These are phyloP conservation scores for Micractinium conductrix DNA, from an alignment of 139 green algal genomes.

Conservation along the genomic window DNA sequence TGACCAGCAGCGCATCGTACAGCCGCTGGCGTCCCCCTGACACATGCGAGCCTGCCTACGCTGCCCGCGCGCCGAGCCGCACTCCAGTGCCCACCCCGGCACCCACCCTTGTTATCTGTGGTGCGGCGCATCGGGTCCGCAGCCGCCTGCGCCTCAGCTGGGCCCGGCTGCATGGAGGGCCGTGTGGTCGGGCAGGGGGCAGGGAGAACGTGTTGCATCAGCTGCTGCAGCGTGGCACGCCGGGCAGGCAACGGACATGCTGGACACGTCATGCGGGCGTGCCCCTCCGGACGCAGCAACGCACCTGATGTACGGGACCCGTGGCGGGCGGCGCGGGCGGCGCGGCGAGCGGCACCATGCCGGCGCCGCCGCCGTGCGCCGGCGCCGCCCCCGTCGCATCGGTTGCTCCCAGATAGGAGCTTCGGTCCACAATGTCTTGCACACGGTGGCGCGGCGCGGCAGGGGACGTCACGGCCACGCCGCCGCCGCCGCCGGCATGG, in stretches of 20 bases:
- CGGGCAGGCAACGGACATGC: neutral
- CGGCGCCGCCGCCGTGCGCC: too few species aligned
- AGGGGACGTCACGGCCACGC: neutral
- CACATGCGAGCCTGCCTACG: neutral
- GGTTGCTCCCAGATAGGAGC: too few species aligned
- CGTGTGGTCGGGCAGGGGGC: neutral
- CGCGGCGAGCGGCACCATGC: too few species aligned
- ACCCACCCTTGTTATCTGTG: conserved; percentile 2
- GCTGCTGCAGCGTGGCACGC: neutral
- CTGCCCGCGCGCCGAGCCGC: neutral
- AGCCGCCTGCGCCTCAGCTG: neutral
- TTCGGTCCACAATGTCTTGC: too few species aligned
- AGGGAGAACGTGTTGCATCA: neutral
- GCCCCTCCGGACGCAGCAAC: too few species aligned
- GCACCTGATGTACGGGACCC: neutral
- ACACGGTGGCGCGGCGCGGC: neutral
- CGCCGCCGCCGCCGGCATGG: too few species aligned
- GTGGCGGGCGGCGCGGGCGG: too few species aligned
- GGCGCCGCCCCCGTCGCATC: neutral
- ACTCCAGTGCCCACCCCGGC: neutral
- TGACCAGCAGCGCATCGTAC: too few species aligned
- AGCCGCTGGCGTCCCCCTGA: too few species aligned
- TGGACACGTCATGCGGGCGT: too few species aligned
- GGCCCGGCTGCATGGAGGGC: neutral
- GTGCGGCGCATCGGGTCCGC: neutral